A percentile compares a stretch with the other conserved stretches of the same genome.
phyloP scores from a whole-genome alignment of 2,329 filamentous ascomycete species.

The Fusarium tupiense region DNA sequence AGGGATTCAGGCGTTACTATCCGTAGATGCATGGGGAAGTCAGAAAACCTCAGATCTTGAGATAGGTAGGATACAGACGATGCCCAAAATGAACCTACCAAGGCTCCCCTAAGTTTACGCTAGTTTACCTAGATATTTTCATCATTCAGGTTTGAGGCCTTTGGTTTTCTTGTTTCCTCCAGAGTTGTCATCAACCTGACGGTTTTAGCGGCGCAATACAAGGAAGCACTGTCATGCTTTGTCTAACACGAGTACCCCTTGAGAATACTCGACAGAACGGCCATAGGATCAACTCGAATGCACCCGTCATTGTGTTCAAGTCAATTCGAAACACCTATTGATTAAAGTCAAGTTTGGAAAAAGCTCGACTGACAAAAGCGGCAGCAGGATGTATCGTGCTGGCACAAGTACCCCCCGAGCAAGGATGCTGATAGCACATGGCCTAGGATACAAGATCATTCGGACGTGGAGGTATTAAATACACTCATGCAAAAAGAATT shows the following conservation, averaged over 20 bases:
- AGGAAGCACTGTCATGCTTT: background rate
- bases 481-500: background rate
- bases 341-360: background rate
- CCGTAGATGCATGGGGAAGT: background rate
- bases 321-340: background rate
- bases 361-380: background rate
- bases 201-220: background rate
- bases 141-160: background rate
- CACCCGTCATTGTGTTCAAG: background rate
- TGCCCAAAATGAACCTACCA: background rate
- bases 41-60: background rate
- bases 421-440: background rate
- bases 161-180: background rate
- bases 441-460: background rate
- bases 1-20: no score
- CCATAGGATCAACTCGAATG: background rate
- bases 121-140: background rate
- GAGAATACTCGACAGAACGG: background rate
- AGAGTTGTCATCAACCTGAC: slow-evolving; percentile 1
- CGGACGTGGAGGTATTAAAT: background rate
- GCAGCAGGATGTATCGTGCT: background rate
- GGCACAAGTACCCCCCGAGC: background rate
- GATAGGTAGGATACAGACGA: no score
- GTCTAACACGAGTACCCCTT: background rate
- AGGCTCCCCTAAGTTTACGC: background rate